Percentiles rank a stretch among this genome's conserved stretches.
These are phyloP conservation scores for Deuterostichococcus epilithicus DNA, from an alignment of 139 green algal genomes.

Conservation along the genomic window DNA sequence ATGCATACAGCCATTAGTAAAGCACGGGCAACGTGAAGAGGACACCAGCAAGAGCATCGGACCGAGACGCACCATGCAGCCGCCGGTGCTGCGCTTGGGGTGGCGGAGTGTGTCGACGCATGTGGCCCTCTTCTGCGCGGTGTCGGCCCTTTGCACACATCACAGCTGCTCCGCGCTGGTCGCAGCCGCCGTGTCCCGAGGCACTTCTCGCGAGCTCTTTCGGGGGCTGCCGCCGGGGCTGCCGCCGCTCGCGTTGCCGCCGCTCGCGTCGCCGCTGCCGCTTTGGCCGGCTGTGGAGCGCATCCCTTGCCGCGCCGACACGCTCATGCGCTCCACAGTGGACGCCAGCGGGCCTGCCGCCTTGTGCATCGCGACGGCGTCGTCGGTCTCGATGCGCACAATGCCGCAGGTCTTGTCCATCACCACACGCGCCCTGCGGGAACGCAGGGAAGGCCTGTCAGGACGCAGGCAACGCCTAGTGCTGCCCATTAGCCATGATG, in stretches of 20 bases:
- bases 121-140: too few relatives aligned
- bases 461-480: not conserved
- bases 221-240: not conserved
- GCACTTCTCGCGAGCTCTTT: too few relatives aligned
- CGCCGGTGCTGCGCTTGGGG: too few relatives aligned
- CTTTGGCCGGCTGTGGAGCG: not conserved
- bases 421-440: conserved; percentile 10
- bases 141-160: too few relatives aligned
- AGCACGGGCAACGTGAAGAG: too few relatives aligned
- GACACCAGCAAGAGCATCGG: too few relatives aligned
- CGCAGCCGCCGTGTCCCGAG: too few relatives aligned
- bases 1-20: too few relatives aligned
- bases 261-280: not conserved
- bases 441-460: not conserved
- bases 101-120: too few relatives aligned
- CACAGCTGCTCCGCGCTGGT: too few relatives aligned
- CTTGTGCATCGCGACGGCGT: not conserved
- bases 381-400: conserved; percentile 17
- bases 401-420: conserved; percentile 17
- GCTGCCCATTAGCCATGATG: not conserved
- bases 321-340: not conserved
- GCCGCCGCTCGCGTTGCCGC: not conserved
- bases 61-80: too few relatives aligned
- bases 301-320: not conserved
- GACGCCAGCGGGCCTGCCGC: not conserved